A percentile compares a stretch with the other conserved stretches of the same genome.
These are phyloP conservation scores for Penicillium odoratum DNA, from an alignment of 495 filamentous ascomycete species.

Conservation along the genomic window DNA sequence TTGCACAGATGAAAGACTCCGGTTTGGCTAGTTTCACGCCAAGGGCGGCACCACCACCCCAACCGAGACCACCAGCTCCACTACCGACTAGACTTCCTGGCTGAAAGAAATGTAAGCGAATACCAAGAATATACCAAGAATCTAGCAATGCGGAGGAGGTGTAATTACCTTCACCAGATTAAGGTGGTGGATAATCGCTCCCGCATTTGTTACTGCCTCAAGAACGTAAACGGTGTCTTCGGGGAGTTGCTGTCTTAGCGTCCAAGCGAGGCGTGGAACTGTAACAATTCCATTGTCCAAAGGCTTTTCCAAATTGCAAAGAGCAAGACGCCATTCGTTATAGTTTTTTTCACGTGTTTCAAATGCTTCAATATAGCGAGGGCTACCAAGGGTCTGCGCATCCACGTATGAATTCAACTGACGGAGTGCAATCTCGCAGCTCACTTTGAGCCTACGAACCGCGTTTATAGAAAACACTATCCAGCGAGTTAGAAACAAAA, in stretches of 20 bases:
- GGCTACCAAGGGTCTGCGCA: slow-evolving; percentile 6
- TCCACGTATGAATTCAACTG: slow-evolving; percentile 23
- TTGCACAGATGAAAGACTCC: slow-evolving; percentile 22
- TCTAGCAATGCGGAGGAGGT: neutral
- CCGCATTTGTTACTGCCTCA: slow-evolving; percentile 84
- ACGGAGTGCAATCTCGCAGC: slow-evolving; percentile 18
- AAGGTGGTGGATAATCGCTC: slow-evolving; percentile 67
- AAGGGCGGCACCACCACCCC: slow-evolving; percentile 80
- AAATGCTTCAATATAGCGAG: slow-evolving; percentile 10
- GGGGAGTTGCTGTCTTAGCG: slow-evolving; percentile 64
- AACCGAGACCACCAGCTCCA: slow-evolving; percentile 88
- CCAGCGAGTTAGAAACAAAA: neutral
- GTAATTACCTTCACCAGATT: slow-evolving; percentile 18
- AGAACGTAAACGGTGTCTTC: slow-evolving; percentile 75
- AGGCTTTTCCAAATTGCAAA: slow-evolving; percentile 10
- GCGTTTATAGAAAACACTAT: slow-evolving; percentile 67
- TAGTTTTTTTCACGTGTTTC: slow-evolving; percentile 11
- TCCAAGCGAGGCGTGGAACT: slow-evolving; percentile 20
- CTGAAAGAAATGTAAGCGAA: neutral
- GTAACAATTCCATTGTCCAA: slow-evolving; percentile 8
- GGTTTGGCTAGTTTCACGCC: slow-evolving; percentile 75
- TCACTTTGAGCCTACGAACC: slow-evolving; percentile 37
- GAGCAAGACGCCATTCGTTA: slow-evolving; percentile 8
- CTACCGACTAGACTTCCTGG: slow-evolving; percentile 34
- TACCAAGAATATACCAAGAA: neutral